phyloP scores from a whole-genome alignment of 164 flowering plant species.

The Taxillus chinensis region DNA sequence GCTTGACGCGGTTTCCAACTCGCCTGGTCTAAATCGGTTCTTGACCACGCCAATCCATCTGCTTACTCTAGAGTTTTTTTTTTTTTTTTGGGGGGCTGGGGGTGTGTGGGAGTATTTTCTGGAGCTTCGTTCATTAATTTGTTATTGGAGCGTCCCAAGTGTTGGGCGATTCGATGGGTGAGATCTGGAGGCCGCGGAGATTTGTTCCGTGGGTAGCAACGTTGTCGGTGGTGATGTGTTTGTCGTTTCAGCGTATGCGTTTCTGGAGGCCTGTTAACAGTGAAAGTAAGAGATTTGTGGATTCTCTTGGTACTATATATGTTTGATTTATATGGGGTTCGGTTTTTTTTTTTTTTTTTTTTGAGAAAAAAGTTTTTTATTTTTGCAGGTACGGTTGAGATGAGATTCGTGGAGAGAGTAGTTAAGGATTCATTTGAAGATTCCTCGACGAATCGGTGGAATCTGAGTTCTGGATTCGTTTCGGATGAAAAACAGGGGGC shows the following conservation, averaged over 20 bases:
- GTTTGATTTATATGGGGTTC: neutral
- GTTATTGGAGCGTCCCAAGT: neutral
- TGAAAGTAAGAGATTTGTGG: conserved; percentile 35
- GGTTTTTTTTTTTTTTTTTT: neutral
- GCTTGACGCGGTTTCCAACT: neutral
- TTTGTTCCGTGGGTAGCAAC: conserved; percentile 6
- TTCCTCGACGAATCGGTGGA: conserved; percentile 26
- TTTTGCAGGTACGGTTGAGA: conserved; percentile 43
- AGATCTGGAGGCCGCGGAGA: conserved; percentile 20
- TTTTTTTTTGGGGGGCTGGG: too few relatives aligned
- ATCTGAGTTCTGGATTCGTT: conserved; percentile 20
- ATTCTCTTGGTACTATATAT: neutral
- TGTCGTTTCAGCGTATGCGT: conserved; percentile 18
- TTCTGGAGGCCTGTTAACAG: conserved; percentile 39
- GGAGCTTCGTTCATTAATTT: neutral
- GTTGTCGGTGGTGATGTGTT: conserved; percentile 12
- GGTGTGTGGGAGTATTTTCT: too few relatives aligned
- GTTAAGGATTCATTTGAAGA: conserved; percentile 52
- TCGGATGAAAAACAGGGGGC: conserved; percentile 43
- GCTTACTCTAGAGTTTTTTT: neutral
- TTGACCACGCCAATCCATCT: neutral
- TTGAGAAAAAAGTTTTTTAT: neutral
- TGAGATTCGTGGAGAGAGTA: conserved; percentile 39
- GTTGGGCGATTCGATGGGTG: conserved; percentile 9
- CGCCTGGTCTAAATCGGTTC: neutral